Conservation (phyloP, 2,329 filamentous ascomycete species). For the Monosporascus sp. region DNA sequence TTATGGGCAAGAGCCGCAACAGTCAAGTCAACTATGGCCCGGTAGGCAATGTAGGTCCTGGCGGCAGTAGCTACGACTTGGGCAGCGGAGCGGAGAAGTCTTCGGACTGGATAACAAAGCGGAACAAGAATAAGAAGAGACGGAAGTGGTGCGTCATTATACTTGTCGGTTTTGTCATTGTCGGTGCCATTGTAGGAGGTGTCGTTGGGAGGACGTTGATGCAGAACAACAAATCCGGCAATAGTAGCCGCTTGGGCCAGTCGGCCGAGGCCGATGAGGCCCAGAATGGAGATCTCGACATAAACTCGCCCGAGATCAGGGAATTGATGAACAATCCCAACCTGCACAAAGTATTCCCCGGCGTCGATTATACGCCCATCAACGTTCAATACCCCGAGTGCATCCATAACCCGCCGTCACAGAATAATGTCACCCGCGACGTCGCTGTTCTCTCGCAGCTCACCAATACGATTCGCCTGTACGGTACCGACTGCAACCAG, state of each 20-base stretch:
- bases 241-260: constrained; percentile 29
- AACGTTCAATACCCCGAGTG: constrained; percentile 89
- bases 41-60: constrained; percentile 32
- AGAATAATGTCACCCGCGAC: constrained; percentile 92
- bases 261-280: constrained; percentile 55
- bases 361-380: constrained; percentile 90
- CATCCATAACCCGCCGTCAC: constrained; percentile 68
- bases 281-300: constrained; percentile 64
- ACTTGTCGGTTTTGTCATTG: constrained; percentile 57
- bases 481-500: constrained; percentile 96
- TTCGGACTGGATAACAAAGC: constrained; percentile 54
- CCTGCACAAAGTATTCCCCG: constrained; percentile 89
- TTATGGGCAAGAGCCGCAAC: constrained; percentile 29
- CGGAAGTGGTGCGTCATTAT: constrained; percentile 65
- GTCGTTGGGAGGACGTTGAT: constrained; percentile 42
- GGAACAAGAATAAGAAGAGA: constrained; percentile 57
- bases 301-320: constrained; percentile 75
- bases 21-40: constrained; percentile 52
- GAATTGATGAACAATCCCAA: constrained; percentile 71
- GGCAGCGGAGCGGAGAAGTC: constrained; percentile 52
- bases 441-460: constrained; percentile 85
- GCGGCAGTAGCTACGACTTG: constrained; percentile 28
- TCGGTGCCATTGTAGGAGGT: constrained; percentile 69
- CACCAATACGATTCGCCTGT: constrained; percentile 81
- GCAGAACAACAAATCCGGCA: constrained; percentile 39